These are phyloP conservation scores for button mushroom (Agaricus bisporus) DNA, from an alignment of 768 basidiomycete genomes.

Conservation along the genomic window DNA sequence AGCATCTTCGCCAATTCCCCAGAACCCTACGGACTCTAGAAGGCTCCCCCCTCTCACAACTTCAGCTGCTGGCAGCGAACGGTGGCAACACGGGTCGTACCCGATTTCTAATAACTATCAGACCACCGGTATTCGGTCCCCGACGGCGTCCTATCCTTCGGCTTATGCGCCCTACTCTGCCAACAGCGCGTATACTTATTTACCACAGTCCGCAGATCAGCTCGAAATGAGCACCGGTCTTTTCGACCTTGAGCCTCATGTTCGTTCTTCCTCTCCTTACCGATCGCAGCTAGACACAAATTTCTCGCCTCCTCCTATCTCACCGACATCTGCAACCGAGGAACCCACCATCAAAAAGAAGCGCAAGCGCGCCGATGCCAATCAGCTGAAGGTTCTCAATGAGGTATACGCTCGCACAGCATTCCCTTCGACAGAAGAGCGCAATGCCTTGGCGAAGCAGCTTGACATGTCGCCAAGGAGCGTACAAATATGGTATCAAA, in stretches of 20 bases:
- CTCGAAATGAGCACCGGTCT: slow-evolving; percentile 22
- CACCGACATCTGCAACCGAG: slow-evolving; percentile 39
- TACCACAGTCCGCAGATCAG: slow-evolving; percentile 28
- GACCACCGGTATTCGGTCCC: slow-evolving; percentile 49
- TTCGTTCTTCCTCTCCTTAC: slow-evolving; percentile 34
- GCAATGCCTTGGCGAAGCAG: slow-evolving; percentile 66
- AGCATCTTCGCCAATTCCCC: slow-evolving; percentile 40
- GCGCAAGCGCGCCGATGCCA: slow-evolving; percentile 77
- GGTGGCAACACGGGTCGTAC: slow-evolving; percentile 29
- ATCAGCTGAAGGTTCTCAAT: slow-evolving; percentile 75
- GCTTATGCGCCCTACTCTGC: slow-evolving; percentile 45
- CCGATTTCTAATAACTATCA: slow-evolving; percentile 25
- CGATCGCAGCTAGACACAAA: slow-evolving; percentile 39
- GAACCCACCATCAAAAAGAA: slow-evolving; percentile 83
- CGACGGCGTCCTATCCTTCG: slow-evolving; percentile 55
- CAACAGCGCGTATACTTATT: slow-evolving; percentile 36
- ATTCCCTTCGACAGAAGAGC: slow-evolving; percentile 84
- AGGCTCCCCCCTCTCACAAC: slow-evolving; percentile 53
- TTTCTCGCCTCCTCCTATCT: slow-evolving; percentile 47
- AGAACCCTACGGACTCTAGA: slow-evolving; percentile 45
- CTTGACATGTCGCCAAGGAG: slow-evolving; percentile 81
- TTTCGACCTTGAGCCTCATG: slow-evolving; percentile 28
- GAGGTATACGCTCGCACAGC: slow-evolving; percentile 77
- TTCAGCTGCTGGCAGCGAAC: slow-evolving; percentile 38
- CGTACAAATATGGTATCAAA: slow-evolving; percentile 75